Evolutionary conservation across 768 basidiomycete species (phyloP).

Genomic region (Lactarius quietus): DNA sequence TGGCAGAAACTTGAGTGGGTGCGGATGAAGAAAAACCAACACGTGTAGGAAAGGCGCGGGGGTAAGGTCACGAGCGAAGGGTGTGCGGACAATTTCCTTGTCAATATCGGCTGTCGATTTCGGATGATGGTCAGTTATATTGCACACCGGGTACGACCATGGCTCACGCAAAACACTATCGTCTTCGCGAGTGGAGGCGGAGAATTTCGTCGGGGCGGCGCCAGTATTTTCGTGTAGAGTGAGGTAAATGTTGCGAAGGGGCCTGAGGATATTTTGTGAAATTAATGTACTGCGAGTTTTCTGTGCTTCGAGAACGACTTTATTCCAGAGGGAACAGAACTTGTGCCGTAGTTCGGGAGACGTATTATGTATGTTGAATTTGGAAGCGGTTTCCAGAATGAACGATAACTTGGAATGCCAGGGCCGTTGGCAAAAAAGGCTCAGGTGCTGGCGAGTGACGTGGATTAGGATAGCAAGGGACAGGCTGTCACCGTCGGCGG

Average conservation of each 20-base stretch:
- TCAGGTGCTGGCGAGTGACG: background rate
- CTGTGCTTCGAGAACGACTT: background rate
- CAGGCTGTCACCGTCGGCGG: background rate
- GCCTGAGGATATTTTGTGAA: background rate
- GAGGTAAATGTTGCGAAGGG: background rate
- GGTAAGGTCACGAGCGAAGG: too few species aligned
- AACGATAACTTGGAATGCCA: background rate
- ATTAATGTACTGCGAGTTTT: too few species aligned
- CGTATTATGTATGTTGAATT: background rate
- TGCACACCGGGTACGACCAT: background rate
- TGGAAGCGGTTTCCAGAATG: background rate
- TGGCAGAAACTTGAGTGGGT: too few species aligned
- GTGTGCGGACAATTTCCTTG: too few species aligned
- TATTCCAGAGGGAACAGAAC: too few species aligned
- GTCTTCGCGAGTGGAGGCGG: background rate
- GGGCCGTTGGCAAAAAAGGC: too few species aligned
- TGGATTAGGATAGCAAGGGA: constrained; percentile 1
- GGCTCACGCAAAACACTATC: background rate
- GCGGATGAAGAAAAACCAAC: too few species aligned
- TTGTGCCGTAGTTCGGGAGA: too few species aligned
- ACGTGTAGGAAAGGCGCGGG: too few species aligned
- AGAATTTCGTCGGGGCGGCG: background rate
- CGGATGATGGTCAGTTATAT: background rate
- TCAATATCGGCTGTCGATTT: too few species aligned
- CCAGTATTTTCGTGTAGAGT: background rate